Percentiles rank a stretch among this genome's conserved stretches.
Conservation (phyloP, 805 yeast species). For the Wickerhamiella sergipiensis region DNA sequence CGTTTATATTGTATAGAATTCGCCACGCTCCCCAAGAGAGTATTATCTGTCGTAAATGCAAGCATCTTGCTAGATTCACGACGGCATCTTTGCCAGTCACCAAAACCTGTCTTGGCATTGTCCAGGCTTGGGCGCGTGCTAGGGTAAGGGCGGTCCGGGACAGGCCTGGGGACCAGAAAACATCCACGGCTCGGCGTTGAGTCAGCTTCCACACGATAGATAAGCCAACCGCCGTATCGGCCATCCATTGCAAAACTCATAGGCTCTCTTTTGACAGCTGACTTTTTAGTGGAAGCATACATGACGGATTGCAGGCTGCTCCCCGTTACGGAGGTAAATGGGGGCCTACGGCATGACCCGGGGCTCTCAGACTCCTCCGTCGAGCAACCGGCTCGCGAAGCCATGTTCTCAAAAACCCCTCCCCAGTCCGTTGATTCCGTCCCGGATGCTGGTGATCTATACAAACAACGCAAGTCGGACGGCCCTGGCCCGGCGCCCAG, state of each 20-base stretch:
- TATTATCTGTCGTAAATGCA: too few relatives aligned
- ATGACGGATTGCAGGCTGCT: not conserved
- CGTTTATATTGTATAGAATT: too few relatives aligned
- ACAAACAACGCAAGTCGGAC: not conserved
- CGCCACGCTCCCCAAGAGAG: too few relatives aligned
- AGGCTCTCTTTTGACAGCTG: not conserved
- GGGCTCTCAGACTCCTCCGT: not conserved
- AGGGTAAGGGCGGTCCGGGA: not conserved
- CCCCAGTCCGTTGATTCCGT: not conserved
- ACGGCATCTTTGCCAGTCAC: too few relatives aligned
- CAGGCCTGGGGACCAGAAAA: not conserved
- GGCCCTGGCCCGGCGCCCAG: not conserved
- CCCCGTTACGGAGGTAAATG: not conserved
- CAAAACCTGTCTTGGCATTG: not conserved
- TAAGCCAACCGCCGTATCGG: not conserved
- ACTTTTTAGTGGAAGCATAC: not conserved
- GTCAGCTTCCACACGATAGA: not conserved
- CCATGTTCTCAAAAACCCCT: not conserved
- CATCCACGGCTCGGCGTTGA: not conserved
- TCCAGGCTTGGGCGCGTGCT: not conserved
- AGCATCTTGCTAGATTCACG: too few relatives aligned
- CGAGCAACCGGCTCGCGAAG: not conserved
- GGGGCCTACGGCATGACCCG: not conserved
- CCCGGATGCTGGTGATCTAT: not conserved
- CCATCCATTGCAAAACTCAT: not conserved